Evolutionary conservation across 1,284 basidiomycete species (phyloP), one percentile per base, ranked within the genome.

Genomic region (Ceratobasidium sp.): DNA sequence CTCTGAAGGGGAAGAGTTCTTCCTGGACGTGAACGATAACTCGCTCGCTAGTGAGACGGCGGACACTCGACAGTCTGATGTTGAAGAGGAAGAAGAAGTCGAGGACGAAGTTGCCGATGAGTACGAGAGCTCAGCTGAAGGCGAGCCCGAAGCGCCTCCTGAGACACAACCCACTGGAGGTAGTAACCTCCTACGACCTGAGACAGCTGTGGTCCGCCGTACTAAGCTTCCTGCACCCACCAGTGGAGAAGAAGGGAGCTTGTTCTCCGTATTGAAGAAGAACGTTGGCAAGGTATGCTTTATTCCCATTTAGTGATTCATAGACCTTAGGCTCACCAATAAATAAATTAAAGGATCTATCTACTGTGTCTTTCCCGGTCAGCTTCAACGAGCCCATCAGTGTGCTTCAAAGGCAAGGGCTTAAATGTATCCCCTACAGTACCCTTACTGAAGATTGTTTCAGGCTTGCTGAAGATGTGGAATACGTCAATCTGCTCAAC

Each of bases 341-440:
- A 9, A 61, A 35, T 44, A 32, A 38, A 35, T 59, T 26, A 41
- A 74, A 95, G 93, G 94, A 96, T 81, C 83, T 96, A n/a, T 90
- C 92, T 13, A 90, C 90, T 52, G 91, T 96, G 46, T 86, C 91
- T 0, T 88, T 96, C 75, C 94, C 94, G 8, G 92, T 96, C 1
- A 88, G 91, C 1, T 95, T 95, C 83, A 96, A 96, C 78, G 95
- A 96, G 77, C 94, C 94, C 23, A 82, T 96, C 43, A 92, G 91
- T 1, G 84, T 95, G 23, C 84, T 95, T 7, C 93, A 96, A 81
- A 86, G 91, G 76, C 84, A 28, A 43, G 71, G 41, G 38, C n/a
- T 57, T 18, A 35, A 21, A 59, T 32, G 23, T 41, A 6, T 41
- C 41, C 35, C 43, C 14, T 46, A 18, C 85, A 49, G 89, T 61